Base-by-base conservation (phyloP, 192 early-diverging fungal species). In the Chytriomyces sp. region DNA sequence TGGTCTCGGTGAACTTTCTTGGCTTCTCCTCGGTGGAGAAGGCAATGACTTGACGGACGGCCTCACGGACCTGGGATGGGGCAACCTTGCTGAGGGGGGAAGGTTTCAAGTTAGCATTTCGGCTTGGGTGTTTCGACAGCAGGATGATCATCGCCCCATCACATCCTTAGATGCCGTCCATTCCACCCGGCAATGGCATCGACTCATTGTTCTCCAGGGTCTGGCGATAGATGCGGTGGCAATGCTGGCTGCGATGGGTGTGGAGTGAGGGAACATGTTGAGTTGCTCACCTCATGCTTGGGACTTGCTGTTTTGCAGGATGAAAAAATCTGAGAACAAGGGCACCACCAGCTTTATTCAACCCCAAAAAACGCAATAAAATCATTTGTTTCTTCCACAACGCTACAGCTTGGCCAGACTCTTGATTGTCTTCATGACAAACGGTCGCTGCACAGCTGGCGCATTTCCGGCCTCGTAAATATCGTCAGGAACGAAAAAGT, bases 1-100 rank as follows among this genome's bases (percentile, higher is more conserved):
- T 90, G 69, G 96, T 97, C 90, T 98, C 96, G 67, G 86, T 87
- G 91, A 98, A 98, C 84, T 98, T 98, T 81, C 96, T 89, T 83
- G 92, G 89, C 88, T 95, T 95, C 87, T 94, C 95, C 86, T 91
- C 89, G 57, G 68, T 80, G 80, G 95, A 91, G 82, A 82, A 92
- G 59, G 80, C 77, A 78, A 93, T 86, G 79, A 98, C 82, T 72
- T 84, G 83, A 45, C 80, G 72, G 77, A 95, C 90, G 80, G 91
- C 85, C 70, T 92, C 92, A 82, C 95, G 91, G 85, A 96, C 95
- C 89, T 91, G 90, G 83, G 92, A 87, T 84, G 93, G 93, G 85
- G 90, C 90, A 85, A 98, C 89, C 86, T 98, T 96, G 82, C 81
- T 82, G 79, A 44, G 57, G 2, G 35, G 46, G 20, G 26, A 48